Percentiles rank a stretch among this genome's conserved stretches.
phyloP scores from a whole-genome alignment of 1,284 basidiomycete species.

The Ustilago bromivora region DNA sequence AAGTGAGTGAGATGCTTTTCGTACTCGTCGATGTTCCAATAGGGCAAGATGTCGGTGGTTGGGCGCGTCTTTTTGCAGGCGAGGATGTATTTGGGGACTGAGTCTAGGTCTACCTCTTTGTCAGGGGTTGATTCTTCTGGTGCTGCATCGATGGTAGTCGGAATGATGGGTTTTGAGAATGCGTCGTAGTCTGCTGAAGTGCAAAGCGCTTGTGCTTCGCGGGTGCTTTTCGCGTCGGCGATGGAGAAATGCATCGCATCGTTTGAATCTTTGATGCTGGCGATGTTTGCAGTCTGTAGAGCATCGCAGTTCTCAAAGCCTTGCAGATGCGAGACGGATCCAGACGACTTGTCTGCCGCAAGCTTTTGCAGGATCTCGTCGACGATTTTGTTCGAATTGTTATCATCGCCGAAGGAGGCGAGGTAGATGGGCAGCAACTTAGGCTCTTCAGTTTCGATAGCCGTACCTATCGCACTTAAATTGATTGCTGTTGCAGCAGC shows the following conservation, averaged over 20 bases:
- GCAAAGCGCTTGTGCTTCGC: conserved; percentile 27
- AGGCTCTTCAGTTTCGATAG: conserved; percentile 34
- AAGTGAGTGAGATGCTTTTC: conserved; percentile 31
- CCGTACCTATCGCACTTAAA: conserved; percentile 5
- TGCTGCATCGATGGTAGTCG: neutral
- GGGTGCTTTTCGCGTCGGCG: conserved; percentile 16
- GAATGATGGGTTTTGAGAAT: conserved; percentile 36
- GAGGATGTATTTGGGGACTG: conserved; percentile 62
- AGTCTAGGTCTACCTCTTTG: conserved; percentile 58
- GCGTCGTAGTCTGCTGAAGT: conserved; percentile 41
- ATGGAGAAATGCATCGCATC: conserved; percentile 78
- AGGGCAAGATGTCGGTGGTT: conserved; percentile 19
- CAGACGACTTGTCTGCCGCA: conserved; percentile 14
- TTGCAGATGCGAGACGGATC: conserved; percentile 9
- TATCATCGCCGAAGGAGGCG: conserved; percentile 18
- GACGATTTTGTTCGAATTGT: neutral
- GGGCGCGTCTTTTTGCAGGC: conserved; percentile 25
- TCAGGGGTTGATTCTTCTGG: conserved; percentile 24
- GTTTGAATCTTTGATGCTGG: conserved; percentile 67
- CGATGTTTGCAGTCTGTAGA: conserved; percentile 15
- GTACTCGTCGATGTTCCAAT: conserved; percentile 54
- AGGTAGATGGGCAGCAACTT: conserved; percentile 43
- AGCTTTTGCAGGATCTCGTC: conserved; percentile 23
- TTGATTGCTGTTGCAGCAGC: neutral
- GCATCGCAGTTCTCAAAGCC: conserved; percentile 18